A percentile compares a stretch with the other conserved stretches of the same genome.
Evolutionary conservation across 1,284 basidiomycete species (phyloP).

Genomic region (Austroboletus niveus): DNA sequence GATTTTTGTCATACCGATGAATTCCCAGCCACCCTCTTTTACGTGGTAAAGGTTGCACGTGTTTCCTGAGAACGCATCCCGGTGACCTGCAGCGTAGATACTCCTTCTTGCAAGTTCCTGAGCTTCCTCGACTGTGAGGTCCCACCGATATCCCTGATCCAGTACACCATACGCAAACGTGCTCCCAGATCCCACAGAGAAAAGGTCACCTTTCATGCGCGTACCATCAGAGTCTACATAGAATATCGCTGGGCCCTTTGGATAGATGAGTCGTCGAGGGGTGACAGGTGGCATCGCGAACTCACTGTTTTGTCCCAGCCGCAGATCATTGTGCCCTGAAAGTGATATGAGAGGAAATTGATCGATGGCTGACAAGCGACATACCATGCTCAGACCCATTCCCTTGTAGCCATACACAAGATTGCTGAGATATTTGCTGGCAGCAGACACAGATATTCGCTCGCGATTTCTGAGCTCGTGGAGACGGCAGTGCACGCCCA

Average conservation of each 20-base stretch:
- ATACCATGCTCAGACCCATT: conserved; percentile 98
- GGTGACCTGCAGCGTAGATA: conserved; percentile 96
- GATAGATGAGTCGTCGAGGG: conserved; percentile 2
- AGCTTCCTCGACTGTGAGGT: conserved; percentile 91
- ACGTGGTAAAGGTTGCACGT: conserved; percentile 96
- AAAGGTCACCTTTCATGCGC: conserved; percentile 92
- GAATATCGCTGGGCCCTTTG: conserved; percentile 90
- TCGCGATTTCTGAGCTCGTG: conserved; percentile 98
- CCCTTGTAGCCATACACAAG: conserved; percentile 99
- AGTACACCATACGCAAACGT: conserved; percentile 99
- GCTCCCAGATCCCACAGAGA: conserved; percentile 97
- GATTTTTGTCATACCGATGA: conserved; percentile 65
- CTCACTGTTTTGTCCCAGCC: conserved; percentile 98
- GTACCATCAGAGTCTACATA: conserved; percentile 99
- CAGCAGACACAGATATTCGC: conserved; percentile 97
- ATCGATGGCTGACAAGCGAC: conserved; percentile 3
- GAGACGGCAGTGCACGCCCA: conserved; percentile 96
- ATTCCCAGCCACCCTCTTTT: conserved; percentile 91
- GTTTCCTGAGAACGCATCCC: conserved; percentile 98
- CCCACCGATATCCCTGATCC: conserved; percentile 95
- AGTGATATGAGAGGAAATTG: conserved; percentile 3
- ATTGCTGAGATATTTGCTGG: conserved; percentile 96
- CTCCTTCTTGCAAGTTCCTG: conserved; percentile 92
- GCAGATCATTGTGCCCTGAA: conserved; percentile 97
- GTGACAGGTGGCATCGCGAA: conserved; percentile 8